phyloP scores from a whole-genome alignment of 73 alveolate species.

The Paramecium sexaurelia region DNA sequence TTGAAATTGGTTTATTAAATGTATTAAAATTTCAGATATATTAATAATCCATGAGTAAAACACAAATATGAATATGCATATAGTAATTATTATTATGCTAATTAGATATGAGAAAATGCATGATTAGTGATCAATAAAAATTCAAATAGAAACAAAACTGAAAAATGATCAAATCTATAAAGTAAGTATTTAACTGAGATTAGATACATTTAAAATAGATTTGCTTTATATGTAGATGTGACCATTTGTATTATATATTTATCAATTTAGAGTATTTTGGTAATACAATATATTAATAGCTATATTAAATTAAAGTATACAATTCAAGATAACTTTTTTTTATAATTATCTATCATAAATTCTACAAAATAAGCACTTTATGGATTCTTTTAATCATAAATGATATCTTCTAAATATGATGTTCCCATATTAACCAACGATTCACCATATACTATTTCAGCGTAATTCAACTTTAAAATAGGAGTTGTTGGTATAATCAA shows the following conservation, averaged over 20 bases:
- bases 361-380: not conserved
- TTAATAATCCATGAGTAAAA: constrained; percentile 88
- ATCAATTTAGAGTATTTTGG: no score
- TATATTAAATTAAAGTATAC: not conserved
- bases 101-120: constrained; percentile 96
- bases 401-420: not conserved
- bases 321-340: not conserved
- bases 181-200: constrained; percentile 85
- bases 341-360: not conserved
- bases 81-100: constrained; percentile 24
- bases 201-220: no score
- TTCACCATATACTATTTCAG: not conserved
- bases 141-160: constrained; percentile 84
- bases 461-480: not conserved
- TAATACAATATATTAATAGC: no score
- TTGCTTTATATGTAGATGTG: no score
- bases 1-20: no score
- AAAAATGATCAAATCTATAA: constrained; percentile 86
- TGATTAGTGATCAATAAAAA: constrained; percentile 90
- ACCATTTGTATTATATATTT: no score
- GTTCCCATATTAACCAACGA: not conserved
- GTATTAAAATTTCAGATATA: constrained; percentile 94
- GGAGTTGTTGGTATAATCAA: not conserved
- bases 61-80: constrained; percentile 94
- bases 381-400: not conserved